Conservation (phyloP, 2,329 filamentous ascomycete genomes). For the Arthrobotrys musiformis region DNA sequence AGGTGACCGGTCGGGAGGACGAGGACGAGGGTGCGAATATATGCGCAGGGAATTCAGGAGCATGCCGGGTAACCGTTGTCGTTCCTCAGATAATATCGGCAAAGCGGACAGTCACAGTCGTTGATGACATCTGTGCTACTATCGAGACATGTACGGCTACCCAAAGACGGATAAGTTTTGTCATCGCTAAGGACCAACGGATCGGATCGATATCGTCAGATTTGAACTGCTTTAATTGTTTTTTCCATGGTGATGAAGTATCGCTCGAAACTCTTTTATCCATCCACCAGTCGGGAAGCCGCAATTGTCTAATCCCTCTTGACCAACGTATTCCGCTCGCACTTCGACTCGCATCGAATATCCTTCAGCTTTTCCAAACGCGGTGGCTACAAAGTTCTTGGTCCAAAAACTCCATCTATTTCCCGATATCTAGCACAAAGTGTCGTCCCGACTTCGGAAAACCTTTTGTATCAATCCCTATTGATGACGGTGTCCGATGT, state of each 20-base stretch:
- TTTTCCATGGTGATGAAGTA: conserved; percentile 39
- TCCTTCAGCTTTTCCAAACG: conserved; percentile 57
- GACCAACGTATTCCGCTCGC: conserved; percentile 56
- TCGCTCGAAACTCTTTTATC: conserved; percentile 17
- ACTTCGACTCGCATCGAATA: conserved; percentile 55
- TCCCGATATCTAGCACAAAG: conserved; percentile 22
- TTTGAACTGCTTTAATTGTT: not conserved
- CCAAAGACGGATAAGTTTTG: conserved; percentile 18
- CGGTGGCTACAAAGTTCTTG: conserved; percentile 53
- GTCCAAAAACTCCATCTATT: conserved; percentile 55
- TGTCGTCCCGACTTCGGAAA: conserved; percentile 21
- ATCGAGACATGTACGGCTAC: conserved; percentile 9
- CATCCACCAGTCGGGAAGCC: not conserved
- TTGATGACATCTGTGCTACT: conserved; percentile 31
- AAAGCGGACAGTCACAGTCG: conserved; percentile 10
- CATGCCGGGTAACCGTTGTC: conserved; percentile 29
- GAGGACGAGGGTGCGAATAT: not conserved
- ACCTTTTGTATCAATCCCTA: conserved; percentile 34
- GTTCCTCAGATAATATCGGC: conserved; percentile 6
- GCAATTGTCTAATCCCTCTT: conserved; percentile 21
- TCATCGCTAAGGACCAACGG: conserved; percentile 15
- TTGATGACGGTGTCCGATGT: conserved; percentile 7
- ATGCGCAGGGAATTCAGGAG: not conserved
- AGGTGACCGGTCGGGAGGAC: conserved; percentile 23
- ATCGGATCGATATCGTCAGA: conserved; percentile 31